Evolutionary conservation across 2,329 filamentous ascomycete genomes (phyloP), one percentile per base, ranked within the genome.

Genomic region (Xylaria sp.): DNA sequence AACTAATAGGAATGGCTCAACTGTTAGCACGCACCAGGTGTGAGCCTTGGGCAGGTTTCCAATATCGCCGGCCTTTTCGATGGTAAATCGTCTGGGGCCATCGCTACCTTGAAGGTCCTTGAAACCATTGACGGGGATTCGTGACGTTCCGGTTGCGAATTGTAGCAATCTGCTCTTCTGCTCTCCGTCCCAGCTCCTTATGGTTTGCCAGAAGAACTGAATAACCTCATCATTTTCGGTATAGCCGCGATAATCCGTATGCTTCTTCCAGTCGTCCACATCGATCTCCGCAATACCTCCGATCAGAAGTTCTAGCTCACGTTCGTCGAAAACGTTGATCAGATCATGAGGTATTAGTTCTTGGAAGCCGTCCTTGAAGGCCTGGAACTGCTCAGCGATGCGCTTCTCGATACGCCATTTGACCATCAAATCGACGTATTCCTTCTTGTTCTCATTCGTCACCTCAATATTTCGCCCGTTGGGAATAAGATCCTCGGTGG

Each of bases 241-340:
- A 84, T 99, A 99, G 57, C 95, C 95, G 71, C 95, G 91, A 79
- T 99, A 99, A 75, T 99, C 95, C 49, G 95, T 99, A 80, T 99
- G 95, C 84, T 99, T 99, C 90, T 99, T 98, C 95, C 95, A 99
- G 79, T 99, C 95, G 64, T 99, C 95, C 15, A 99, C 94, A 74
- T 99, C 95, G 70, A 99, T 99, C 79, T 99, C 95, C n/a, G 95
- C 95, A 72, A 99, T 99, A 84, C 95, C 95, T 69, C 95, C 95
- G 74, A 99, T 98, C 70, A 99, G 85, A 70, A 99, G 81, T 79
- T 99, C 95, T 50, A 99, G 84, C 79, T 99, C 95, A 72, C 95
- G 91, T 83, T 99, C 95, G 74, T 99, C 95, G 73, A 99, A 99
- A 42, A 99, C 95, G 72, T 97, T 98, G 78, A 99, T 94, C 53